Conservation (phyloP, 1,139 yeast species). For the Scheffersomyces segobiensis region DNA sequence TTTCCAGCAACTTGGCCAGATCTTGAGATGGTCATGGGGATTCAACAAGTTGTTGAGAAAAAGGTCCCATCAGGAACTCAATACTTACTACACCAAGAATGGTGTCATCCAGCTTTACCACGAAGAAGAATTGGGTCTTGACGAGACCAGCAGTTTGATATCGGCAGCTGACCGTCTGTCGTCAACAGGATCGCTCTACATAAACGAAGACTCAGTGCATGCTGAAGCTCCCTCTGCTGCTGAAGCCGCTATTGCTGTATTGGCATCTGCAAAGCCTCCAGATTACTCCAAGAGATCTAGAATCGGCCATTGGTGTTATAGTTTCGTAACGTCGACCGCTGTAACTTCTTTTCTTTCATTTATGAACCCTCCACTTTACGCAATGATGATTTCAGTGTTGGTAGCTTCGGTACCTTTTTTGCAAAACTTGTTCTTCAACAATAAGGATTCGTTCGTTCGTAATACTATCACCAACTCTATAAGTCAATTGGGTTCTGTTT, state of each 20-base stretch:
- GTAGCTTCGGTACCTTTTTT: slow-evolving; percentile 80
- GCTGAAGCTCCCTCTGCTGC: background rate
- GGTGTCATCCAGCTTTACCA: slow-evolving; percentile 7
- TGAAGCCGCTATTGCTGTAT: background rate
- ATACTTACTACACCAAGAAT: slow-evolving; percentile 23
- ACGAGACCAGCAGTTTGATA: slow-evolving; percentile 8
- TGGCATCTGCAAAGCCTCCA: slow-evolving; percentile 1
- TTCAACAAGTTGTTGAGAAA: slow-evolving; percentile 67
- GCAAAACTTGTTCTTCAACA: slow-evolving; percentile 63
- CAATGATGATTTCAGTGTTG: slow-evolving; percentile 80
- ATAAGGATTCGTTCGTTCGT: slow-evolving; percentile 52
- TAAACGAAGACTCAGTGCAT: background rate
- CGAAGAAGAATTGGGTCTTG: background rate
- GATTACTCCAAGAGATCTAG: slow-evolving; percentile 3
- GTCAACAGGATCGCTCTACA: background rate
- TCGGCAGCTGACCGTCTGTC: slow-evolving; percentile 1
- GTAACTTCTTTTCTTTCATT: slow-evolving; percentile 37
- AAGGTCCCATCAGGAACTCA: slow-evolving; percentile 44
- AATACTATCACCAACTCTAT: slow-evolving; percentile 78
- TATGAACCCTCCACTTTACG: slow-evolving; percentile 95
- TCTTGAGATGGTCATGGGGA: slow-evolving; percentile 92
- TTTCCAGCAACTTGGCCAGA: slow-evolving; percentile 84
- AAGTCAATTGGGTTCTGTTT: slow-evolving; percentile 78
- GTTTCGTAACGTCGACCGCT: background rate
- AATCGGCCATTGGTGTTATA: slow-evolving; percentile 9